Base-by-base conservation (phyloP, 345 rosid genomes). In the Cardamine occulta region DNA sequence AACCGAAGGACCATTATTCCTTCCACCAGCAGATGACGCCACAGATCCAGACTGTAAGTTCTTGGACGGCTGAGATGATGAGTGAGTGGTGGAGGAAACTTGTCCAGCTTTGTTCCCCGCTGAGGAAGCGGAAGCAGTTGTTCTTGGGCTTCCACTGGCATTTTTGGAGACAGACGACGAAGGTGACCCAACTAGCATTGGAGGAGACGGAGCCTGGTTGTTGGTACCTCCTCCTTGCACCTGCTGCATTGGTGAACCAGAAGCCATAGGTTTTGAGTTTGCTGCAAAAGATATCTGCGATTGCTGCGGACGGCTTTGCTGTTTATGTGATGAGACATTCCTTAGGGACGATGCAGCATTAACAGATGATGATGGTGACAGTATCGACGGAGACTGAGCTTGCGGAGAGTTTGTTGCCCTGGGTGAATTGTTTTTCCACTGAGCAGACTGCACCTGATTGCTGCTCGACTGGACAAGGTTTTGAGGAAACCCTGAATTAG, bases 121-220 rank as follows among this genome's bases (percentile, higher is more conserved):
- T 26, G 96, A 85, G 7, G 86, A 68, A 54, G 80, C 66, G 8
- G 93, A 81, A 54, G 85, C 73, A 19, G 85, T 83, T 53, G 97
- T 89, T 78, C 94, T 85, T 19, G 98, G 99, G 78, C 97, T 93
- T 63, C 96, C 99, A 48, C 97, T 87, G 5, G 94, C 84, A 59
- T 91, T 85, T 81, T 91, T 93, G 47, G 99, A 92, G 59, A 93
- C 79, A 0, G 97, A 90, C 23, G 97, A 88, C 2, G 97, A 85
- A 14, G 99, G 96, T 47, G 98, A 90, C 61, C 94, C 93, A 62
- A 85, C 91, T 53, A 82, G 74, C 82, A 86, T 58, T 2, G 87
- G 86, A 56, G 97, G 86, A 72, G 97, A 86, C 0, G 84, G 81
- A n/a, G 90, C 82, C 68, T 82, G 97, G 76, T 81, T 86, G 63